A percentile compares a stretch with the other conserved stretches of the same genome.
phyloP scores from a whole-genome alignment of 2,329 filamentous ascomycete species.

The Cladosporium oxysporum region DNA sequence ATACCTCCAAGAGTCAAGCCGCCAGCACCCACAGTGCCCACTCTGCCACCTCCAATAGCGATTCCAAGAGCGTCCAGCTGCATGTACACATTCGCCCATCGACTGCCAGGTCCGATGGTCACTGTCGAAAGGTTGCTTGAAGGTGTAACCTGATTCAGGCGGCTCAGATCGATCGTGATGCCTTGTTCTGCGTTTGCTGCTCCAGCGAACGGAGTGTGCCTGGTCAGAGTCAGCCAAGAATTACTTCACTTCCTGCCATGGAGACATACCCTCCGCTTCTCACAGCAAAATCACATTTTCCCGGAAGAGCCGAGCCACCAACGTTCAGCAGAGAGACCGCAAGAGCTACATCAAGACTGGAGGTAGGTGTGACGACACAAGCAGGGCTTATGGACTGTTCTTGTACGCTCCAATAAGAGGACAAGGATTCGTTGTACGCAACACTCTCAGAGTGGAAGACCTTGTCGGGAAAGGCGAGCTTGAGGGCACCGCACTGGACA shows the following conservation, averaged over 20 bases:
- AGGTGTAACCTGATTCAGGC: constrained; percentile 42
- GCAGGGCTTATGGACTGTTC: constrained; percentile 23
- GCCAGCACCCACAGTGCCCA: constrained; percentile 46
- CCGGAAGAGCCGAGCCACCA: constrained; percentile 19
- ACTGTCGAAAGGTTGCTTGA: constrained; percentile 40
- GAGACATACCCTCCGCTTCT: constrained; percentile 25
- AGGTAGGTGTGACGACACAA: constrained; percentile 27
- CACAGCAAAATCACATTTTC: constrained; percentile 24
- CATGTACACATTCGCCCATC: constrained; percentile 49
- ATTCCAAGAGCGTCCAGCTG: constrained; percentile 44
- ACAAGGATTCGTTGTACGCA: constrained; percentile 25
- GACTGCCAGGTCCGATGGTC: constrained; percentile 48
- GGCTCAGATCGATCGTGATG: constrained; percentile 48
- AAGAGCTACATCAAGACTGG: constrained; percentile 24
- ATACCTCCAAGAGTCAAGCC: constrained; percentile 45
- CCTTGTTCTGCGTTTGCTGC: constrained; percentile 28
- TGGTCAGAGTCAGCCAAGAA: background rate
- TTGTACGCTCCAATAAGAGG: constrained; percentile 30
- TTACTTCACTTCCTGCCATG: background rate
- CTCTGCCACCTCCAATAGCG: constrained; percentile 49
- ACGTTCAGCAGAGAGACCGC: constrained; percentile 23
- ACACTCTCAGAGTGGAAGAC: constrained; percentile 19
- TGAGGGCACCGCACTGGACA: constrained; percentile 19
- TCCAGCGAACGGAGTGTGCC: constrained; percentile 25
- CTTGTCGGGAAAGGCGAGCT: constrained; percentile 18